Conservation (phyloP, 345 rosid genomes). For the Rubroshorea leprosula region DNA sequence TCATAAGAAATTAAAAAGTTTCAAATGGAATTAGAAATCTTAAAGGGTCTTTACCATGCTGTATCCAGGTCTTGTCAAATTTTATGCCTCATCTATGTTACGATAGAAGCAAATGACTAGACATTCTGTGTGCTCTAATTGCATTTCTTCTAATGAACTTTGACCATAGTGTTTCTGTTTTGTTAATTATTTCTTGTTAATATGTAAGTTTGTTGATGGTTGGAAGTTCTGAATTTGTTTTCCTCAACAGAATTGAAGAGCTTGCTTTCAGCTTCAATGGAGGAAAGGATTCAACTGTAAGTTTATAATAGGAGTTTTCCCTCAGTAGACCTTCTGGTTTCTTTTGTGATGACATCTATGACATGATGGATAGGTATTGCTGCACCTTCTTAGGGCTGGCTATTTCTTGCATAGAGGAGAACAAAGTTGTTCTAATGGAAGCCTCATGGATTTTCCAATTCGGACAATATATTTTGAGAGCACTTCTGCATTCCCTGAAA, state of each 20-base stretch:
- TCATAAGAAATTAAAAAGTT: too few species aligned
- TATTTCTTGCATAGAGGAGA: constrained; percentile 64
- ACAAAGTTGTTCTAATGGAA: constrained; percentile 52
- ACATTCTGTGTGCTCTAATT: neutral
- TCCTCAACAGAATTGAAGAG: constrained; percentile 66
- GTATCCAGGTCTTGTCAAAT: constrained; percentile 8
- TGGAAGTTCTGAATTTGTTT: constrained; percentile 22
- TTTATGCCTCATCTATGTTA: neutral
- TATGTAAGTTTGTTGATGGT: constrained; percentile 18
- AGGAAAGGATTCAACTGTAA: constrained; percentile 96
- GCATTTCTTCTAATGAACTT: constrained; percentile 3
- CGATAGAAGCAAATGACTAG: neutral
- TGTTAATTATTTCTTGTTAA: neutral
- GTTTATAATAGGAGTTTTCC: constrained; percentile 23
- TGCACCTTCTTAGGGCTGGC: constrained; percentile 95
- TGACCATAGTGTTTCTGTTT: neutral
- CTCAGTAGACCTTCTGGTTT: constrained; percentile 9
- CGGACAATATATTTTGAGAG: constrained; percentile 91
- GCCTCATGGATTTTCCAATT: constrained; percentile 57
- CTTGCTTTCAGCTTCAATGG: constrained; percentile 98
- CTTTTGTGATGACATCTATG: constrained; percentile 15
- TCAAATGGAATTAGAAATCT: neutral
- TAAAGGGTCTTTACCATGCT: constrained; percentile 11
- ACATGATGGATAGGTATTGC: constrained; percentile 61
- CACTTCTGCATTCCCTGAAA: constrained; percentile 79